Evolutionary conservation across 768 basidiomycete genomes (phyloP).

Genomic region (Mycena pura): DNA sequence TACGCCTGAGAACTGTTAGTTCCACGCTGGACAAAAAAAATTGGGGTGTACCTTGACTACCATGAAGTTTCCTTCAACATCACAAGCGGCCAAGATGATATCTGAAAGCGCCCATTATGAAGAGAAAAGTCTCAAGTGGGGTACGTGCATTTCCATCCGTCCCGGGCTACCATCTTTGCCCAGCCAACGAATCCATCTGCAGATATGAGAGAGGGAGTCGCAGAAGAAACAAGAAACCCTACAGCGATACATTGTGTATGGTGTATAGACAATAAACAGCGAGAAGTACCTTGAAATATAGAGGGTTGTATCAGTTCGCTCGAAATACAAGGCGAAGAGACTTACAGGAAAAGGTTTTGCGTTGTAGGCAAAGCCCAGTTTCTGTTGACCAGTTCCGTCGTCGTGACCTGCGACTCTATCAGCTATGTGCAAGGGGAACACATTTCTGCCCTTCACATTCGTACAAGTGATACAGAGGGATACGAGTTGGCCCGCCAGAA

Average conservation of each 20-base stretch:
- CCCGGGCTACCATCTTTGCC: constrained; percentile 71
- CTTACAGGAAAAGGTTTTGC: constrained; percentile 84
- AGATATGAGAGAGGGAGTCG: neutral
- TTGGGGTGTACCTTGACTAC: constrained; percentile 67
- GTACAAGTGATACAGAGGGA: constrained; percentile 91
- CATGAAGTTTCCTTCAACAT: constrained; percentile 89
- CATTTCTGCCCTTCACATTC: too few species aligned
- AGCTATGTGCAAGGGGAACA: too few species aligned
- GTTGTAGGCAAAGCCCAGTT: constrained; percentile 82
- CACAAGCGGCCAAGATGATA: constrained; percentile 76
- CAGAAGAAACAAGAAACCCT: constrained; percentile 33
- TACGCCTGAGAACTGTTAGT: constrained; percentile 58
- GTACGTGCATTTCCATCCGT: constrained; percentile 87
- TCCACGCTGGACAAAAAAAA: neutral
- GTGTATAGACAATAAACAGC: constrained; percentile 77
- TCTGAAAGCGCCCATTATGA: constrained; percentile 49
- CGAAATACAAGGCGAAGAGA: constrained; percentile 17
- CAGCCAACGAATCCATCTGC: constrained; percentile 86
- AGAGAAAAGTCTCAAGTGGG: neutral
- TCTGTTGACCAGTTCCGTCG: constrained; percentile 73
- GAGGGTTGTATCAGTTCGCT: neutral
- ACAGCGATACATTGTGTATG: constrained; percentile 91
- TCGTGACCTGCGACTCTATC: too few species aligned
- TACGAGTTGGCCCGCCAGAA: constrained; percentile 82
- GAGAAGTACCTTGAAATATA: constrained; percentile 71